Evolutionary conservation across 1,139 yeast genomes (phyloP).

Genomic region (Suhomyces atakaporum): DNA sequence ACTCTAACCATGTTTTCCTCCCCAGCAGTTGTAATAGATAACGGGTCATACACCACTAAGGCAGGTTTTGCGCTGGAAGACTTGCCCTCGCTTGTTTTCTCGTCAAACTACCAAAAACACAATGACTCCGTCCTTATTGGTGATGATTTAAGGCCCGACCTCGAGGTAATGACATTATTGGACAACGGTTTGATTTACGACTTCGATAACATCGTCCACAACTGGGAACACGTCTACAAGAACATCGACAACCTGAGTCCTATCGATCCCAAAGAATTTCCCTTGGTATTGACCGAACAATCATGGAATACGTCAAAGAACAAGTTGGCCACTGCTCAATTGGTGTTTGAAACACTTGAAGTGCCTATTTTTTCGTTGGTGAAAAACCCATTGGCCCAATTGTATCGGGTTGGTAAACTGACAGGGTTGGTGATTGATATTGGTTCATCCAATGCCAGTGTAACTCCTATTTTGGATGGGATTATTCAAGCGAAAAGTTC

Average conservation of each 20-base stretch:
- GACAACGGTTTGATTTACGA: constrained; percentile 69
- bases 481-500: constrained; percentile 62
- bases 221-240: constrained; percentile 61
- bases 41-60: constrained; percentile 63
- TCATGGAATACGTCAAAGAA: constrained; percentile 61
- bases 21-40: constrained; percentile 68
- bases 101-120: constrained; percentile 54
- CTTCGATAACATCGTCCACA: constrained; percentile 59
- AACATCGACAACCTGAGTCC: constrained; percentile 46
- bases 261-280: constrained; percentile 53
- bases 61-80: constrained; percentile 74
- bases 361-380: constrained; percentile 69
- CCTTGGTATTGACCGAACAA: constrained; percentile 67
- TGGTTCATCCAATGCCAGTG: constrained; percentile 61
- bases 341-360: constrained; percentile 64
- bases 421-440: constrained; percentile 70
- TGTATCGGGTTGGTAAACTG: constrained; percentile 67
- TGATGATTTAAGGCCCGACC: constrained; percentile 51
- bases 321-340: constrained; percentile 52
- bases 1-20: constrained; percentile 25
- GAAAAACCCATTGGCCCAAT: constrained; percentile 69
- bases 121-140: constrained; percentile 35
- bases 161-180: constrained; percentile 62
- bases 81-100: constrained; percentile 59
- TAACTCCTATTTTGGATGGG: constrained; percentile 75